These are phyloP conservation scores for Hypsizygus ulmarius DNA, from an alignment of 1,284 basidiomycete genomes.

Conservation along the genomic window DNA sequence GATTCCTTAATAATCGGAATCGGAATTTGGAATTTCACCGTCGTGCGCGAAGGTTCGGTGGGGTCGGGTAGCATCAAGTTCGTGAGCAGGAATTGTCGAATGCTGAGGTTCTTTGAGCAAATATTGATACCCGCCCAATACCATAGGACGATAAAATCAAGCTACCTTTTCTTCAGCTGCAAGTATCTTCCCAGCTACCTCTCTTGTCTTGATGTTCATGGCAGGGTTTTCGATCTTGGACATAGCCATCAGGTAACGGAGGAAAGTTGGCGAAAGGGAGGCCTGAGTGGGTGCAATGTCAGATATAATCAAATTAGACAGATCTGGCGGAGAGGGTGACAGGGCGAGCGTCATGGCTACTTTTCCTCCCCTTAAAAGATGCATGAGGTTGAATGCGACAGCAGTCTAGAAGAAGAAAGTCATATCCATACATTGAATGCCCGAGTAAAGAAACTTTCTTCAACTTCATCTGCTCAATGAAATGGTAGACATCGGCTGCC, in stretches of 20 bases:
- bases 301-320: slow-evolving; percentile 71
- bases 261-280: slow-evolving; percentile 62
- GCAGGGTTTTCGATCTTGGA: slow-evolving; percentile 51
- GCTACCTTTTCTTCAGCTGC: slow-evolving; percentile 55
- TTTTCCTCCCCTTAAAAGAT: slow-evolving; percentile 19
- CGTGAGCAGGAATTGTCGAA: slow-evolving; percentile 80
- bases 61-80: slow-evolving; percentile 56
- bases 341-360: slow-evolving; percentile 24
- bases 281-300: slow-evolving; percentile 78
- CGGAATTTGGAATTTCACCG: slow-evolving; percentile 69
- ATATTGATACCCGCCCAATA: no score
- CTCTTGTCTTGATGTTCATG: slow-evolving; percentile 51
- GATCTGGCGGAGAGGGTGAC: slow-evolving; percentile 22
- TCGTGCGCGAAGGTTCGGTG: slow-evolving; percentile 25
- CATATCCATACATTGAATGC: slow-evolving; percentile 20
- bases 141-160: not conserved
- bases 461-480: slow-evolving; percentile 14
- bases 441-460: slow-evolving; percentile 19
- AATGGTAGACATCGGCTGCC: slow-evolving; percentile 52
- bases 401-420: not conserved
- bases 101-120: slow-evolving; percentile 53
- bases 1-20: slow-evolving; percentile 60
- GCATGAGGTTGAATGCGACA: not conserved
- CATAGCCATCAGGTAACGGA: slow-evolving; percentile 69
- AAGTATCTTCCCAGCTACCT: slow-evolving; percentile 66